phyloP scores from a whole-genome alignment of 805 yeast genomes.

The Metschnikowia anglica region DNA sequence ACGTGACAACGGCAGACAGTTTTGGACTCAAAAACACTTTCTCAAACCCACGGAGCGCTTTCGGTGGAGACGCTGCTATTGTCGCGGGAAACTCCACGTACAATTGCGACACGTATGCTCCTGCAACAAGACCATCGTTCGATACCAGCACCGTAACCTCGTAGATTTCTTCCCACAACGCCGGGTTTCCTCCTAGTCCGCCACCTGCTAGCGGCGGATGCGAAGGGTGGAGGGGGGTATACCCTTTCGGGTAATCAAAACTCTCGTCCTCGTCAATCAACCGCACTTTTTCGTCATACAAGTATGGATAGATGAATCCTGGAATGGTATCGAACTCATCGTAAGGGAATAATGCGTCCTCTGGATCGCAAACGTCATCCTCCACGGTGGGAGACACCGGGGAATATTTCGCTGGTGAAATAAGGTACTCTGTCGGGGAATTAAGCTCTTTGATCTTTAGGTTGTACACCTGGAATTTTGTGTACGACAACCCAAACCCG shows the following conservation, averaged over 20 bases:
- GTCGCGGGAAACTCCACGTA: constrained; percentile 53
- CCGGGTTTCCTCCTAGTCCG: constrained; percentile 59
- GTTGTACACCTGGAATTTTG: constrained; percentile 39
- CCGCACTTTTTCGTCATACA: constrained; percentile 37
- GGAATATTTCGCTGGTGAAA: constrained; percentile 46
- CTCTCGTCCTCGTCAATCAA: constrained; percentile 36
- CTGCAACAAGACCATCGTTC: constrained; percentile 47
- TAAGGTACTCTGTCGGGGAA: constrained; percentile 46
- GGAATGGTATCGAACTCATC: constrained; percentile 53
- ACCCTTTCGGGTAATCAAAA: constrained; percentile 42
- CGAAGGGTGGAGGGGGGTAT: constrained; percentile 33
- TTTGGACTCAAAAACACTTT: constrained; percentile 49
- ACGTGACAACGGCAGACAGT: constrained; percentile 34
- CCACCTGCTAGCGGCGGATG: constrained; percentile 48
- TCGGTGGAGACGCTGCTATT: constrained; percentile 50
- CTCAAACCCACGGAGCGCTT: constrained; percentile 56
- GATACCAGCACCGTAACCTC: constrained; percentile 45
- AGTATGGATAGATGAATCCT: constrained; percentile 56
- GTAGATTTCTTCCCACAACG: constrained; percentile 53
- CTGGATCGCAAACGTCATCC: constrained; percentile 53
- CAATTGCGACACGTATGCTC: constrained; percentile 52
- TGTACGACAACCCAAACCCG: constrained; percentile 61
- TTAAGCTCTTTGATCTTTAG: constrained; percentile 42
- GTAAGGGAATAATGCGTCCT: constrained; percentile 53
- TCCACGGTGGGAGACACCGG: constrained; percentile 43